Conservation (phyloP, 169 alveolate genomes). For the Toxoplasma gondii region DNA sequence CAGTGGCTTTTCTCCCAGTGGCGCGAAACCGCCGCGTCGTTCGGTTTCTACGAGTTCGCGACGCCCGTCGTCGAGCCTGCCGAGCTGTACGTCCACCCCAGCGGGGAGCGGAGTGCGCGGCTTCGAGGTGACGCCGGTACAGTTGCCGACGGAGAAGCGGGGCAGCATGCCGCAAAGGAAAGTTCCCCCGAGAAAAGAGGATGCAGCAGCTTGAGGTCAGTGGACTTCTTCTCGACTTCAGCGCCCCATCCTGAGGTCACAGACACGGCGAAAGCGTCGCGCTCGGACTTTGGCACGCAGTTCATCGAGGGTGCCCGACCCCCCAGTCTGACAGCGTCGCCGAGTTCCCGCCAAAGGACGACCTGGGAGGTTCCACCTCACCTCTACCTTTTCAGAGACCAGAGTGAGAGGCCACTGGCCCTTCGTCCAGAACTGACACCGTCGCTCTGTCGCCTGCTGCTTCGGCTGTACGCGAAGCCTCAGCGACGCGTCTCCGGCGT, state of each 20-base stretch:
- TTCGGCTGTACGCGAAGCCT: conserved; percentile 28
- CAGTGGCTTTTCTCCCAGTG: conserved; percentile 55
- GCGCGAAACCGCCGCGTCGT: conserved; percentile 59
- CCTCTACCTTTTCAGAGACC: conserved; percentile 56
- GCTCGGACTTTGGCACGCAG: too few species aligned
- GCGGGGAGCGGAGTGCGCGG: background rate
- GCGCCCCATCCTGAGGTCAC: background rate
- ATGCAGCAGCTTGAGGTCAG: background rate
- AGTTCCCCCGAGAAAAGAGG: background rate
- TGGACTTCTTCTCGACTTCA: background rate
- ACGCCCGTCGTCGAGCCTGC: conserved; percentile 68
- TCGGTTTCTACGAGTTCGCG: conserved; percentile 68
- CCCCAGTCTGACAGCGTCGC: too few species aligned
- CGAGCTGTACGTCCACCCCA: conserved; percentile 54
- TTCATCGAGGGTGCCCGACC: too few species aligned
- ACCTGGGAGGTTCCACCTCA: conserved; percentile 44
- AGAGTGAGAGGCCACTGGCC: conserved; percentile 58
- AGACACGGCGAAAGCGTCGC: too few species aligned
- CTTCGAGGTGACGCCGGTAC: background rate
- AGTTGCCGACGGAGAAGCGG: background rate
- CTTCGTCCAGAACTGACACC: conserved; percentile 76
- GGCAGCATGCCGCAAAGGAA: background rate
- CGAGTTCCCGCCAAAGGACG: too few species aligned
- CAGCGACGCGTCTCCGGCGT: background rate
- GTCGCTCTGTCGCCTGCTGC: conserved; percentile 71